These are phyloP conservation scores for Pichia norvegensis DNA, from an alignment of 1,139 yeast species.

Conservation along the genomic window DNA sequence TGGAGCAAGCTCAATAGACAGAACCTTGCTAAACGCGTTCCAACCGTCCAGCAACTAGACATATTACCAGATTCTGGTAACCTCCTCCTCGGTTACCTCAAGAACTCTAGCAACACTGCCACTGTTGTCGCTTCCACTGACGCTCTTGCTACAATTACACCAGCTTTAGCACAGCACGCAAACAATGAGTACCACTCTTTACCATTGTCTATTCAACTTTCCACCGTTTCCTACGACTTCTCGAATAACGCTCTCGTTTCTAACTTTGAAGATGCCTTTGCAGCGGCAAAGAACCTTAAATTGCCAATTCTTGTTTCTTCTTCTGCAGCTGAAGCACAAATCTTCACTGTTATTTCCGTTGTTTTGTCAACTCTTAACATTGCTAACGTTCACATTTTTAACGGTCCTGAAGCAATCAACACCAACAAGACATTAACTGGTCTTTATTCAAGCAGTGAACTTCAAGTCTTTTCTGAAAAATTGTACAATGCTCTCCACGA, in stretches of 20 bases:
- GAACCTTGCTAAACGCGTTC: constrained; percentile 51
- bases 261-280: constrained; percentile 60
- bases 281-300: constrained; percentile 56
- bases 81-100: constrained; percentile 67
- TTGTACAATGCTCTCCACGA: constrained; percentile 29
- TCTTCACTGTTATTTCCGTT: constrained; percentile 57
- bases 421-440: constrained; percentile 44
- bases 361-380: constrained; percentile 49
- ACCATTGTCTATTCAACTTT: constrained; percentile 64
- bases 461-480: constrained; percentile 37
- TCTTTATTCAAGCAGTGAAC: constrained; percentile 39
- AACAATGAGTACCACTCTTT: constrained; percentile 36
- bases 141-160: constrained; percentile 62
- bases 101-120: constrained; percentile 29
- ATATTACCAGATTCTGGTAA: constrained; percentile 82
- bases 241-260: constrained; percentile 46
- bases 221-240: constrained; percentile 63
- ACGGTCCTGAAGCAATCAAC: constrained; percentile 64
- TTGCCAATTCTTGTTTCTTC: constrained; percentile 71
- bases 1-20: constrained; percentile 54
- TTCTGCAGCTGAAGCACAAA: constrained; percentile 56
- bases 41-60: constrained; percentile 54
- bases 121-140: constrained; percentile 58
- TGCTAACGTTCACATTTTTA: constrained; percentile 67
- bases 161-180: constrained; percentile 33